These are phyloP conservation scores for Stevia rebaudiana DNA, from an alignment of 140 eudicot genomes.

Conservation along the genomic window DNA sequence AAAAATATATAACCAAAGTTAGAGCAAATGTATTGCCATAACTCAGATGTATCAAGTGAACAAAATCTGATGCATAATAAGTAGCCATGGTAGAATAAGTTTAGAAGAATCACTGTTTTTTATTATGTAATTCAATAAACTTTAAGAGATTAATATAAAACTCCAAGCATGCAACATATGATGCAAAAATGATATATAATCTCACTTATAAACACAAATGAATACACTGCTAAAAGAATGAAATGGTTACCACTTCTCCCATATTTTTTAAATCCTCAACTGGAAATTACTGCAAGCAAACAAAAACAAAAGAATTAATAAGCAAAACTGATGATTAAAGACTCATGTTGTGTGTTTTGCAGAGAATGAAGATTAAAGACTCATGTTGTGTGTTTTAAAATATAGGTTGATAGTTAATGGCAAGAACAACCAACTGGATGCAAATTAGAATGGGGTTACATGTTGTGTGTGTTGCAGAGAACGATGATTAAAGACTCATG, in stretches of 20 bases:
- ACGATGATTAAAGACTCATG: not conserved
- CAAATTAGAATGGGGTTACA: not conserved
- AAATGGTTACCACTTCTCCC: slow-evolving; percentile 44
- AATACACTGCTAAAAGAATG: slow-evolving; percentile 1
- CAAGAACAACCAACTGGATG: not conserved
- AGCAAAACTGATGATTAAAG: not conserved
- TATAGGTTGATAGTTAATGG: not conserved
- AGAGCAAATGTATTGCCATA: not conserved
- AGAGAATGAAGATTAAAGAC: too few relatives aligned
- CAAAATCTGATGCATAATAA: not conserved
- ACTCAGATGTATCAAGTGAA: slow-evolving; percentile 3
- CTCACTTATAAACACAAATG: not conserved
- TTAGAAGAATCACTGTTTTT: not conserved
- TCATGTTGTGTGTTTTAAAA: too few relatives aligned
- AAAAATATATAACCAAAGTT: not conserved
- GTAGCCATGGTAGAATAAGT: not conserved
- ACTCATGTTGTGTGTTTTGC: not conserved
- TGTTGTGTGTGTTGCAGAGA: not conserved
- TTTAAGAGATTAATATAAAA: not conserved
- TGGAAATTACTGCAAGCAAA: slow-evolving; percentile 28
- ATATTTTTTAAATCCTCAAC: slow-evolving; percentile 20
- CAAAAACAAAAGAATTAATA: not conserved
- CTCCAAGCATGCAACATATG: not conserved
- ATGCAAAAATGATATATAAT: slow-evolving; percentile 5
- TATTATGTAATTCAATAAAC: not conserved